Conservation (phyloP, 176 grass and related monocot species). For the Triticum aestivum region IWGSC_CS_RefSeq_v2.1 NC_057802.1:113220990-113221489, state of each 20-base stretch:
- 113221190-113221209: neutral
- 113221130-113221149: neutral
- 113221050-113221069: neutral
- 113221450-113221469: neutral
- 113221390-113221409: neutral
- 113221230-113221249: neutral
- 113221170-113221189: neutral
- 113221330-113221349: neutral
- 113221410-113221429: neutral
- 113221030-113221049: neutral
- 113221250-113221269: neutral
- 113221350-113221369: neutral
- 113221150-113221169: neutral
- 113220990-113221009: neutral
- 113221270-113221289: too few relatives aligned
- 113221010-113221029: neutral
- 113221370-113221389: neutral
- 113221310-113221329: neutral
- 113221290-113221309: neutral
- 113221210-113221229: neutral
- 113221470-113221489: neutral
- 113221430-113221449: neutral
- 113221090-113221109: neutral
- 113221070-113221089: neutral
- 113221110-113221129: neutral